These are phyloP conservation scores for Magnusiomyces magnusii DNA, from an alignment of 1,139 yeast species.

Conservation along the genomic window DNA sequence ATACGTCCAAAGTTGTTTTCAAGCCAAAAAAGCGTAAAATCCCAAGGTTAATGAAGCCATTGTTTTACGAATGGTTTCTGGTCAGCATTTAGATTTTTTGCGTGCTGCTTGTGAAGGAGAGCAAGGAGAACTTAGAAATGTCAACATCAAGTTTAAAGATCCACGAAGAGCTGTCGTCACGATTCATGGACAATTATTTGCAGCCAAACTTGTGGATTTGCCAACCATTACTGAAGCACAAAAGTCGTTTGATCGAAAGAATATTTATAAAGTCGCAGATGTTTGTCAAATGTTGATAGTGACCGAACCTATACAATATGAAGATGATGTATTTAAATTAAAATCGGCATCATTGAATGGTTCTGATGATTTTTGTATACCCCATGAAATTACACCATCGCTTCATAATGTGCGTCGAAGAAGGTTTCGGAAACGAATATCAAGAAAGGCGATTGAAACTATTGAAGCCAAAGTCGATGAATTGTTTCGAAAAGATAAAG, in stretches of 20 bases:
- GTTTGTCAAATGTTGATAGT: constrained; percentile 80
- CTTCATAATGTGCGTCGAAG: constrained; percentile 48
- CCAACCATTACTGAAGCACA: constrained; percentile 86
- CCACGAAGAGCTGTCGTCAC: constrained; percentile 63
- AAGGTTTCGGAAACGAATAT: constrained; percentile 46
- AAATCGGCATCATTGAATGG: constrained; percentile 35
- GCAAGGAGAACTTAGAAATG: constrained; percentile 66
- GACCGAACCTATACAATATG: constrained; percentile 51
- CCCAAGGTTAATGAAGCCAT: constrained; percentile 80
- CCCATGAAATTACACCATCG: constrained; percentile 83
- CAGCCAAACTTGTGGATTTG: constrained; percentile 79
- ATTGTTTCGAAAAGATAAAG: constrained; percentile 65
- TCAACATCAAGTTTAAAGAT: constrained; percentile 76
- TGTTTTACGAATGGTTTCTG: constrained; percentile 69
- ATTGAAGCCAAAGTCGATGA: constrained; percentile 77
- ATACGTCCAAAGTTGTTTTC: not conserved
- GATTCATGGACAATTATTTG: constrained; percentile 53
- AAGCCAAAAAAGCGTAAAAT: constrained; percentile 1
- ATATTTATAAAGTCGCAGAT: constrained; percentile 80
- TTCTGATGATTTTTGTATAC: constrained; percentile 43
- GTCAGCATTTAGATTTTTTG: constrained; percentile 69
- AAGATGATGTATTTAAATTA: constrained; percentile 43
- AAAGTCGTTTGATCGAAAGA: constrained; percentile 85
- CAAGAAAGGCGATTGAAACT: constrained; percentile 46
- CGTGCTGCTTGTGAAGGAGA: constrained; percentile 57